A percentile compares a stretch with the other conserved stretches of the same genome.
phyloP scores from a whole-genome alignment of 2,329 filamentous ascomycete species.

The Talaromyces verruculosus region DNA sequence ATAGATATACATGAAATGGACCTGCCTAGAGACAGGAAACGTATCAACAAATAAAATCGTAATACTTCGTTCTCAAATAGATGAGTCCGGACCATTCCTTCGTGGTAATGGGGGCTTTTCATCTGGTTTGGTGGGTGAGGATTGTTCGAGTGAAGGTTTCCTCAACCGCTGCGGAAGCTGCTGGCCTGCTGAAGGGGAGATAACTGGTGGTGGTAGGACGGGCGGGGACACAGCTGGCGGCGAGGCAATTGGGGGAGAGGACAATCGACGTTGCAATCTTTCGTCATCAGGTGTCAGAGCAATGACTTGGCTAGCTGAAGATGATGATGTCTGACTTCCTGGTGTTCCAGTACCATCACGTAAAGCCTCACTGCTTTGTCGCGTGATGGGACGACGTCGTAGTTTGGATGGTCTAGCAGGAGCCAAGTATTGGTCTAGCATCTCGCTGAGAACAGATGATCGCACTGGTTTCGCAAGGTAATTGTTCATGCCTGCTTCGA shows the following conservation, averaged over 20 bases:
- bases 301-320: constrained; percentile 28
- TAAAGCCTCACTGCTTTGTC: constrained; percentile 31
- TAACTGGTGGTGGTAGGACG: not conserved
- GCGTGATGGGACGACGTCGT: constrained; percentile 33
- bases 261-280: constrained; percentile 5
- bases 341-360: constrained; percentile 28
- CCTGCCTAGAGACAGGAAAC: not conserved
- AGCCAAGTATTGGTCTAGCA: constrained; percentile 68
- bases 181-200: not conserved
- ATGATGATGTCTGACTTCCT: constrained; percentile 30
- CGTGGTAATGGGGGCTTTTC: not conserved
- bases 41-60: not conserved
- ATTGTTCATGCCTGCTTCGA: constrained; percentile 97
- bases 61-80: not conserved
- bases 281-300: constrained; percentile 19
- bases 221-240: not conserved
- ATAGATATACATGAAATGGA: constrained; percentile 6
- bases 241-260: not conserved
- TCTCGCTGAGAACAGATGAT: constrained; percentile 79
- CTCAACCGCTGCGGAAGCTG: constrained; percentile 14
- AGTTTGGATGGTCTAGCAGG: constrained; percentile 46
- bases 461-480: constrained; percentile 95
- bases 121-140: not conserved
- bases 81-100: not conserved
- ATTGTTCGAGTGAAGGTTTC: not conserved